Evolutionary conservation across 345 rosid genomes (phyloP), one percentile per base, ranked within the genome.

Genomic region (Boechera retrofracta): DNA sequence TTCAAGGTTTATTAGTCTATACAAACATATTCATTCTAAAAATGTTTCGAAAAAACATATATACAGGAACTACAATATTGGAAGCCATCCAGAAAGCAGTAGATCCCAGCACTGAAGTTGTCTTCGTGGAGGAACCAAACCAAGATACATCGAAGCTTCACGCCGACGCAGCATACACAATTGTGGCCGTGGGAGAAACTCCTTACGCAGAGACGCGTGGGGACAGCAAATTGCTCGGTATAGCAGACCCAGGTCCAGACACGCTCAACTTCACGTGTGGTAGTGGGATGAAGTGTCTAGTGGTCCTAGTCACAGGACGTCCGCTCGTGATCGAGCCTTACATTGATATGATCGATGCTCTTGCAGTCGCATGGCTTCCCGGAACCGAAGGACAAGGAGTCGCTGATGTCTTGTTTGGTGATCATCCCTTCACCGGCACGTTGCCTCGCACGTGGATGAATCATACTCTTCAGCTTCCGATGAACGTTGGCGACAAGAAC

Each of bases 321-420:
- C 95, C 97, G 1, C 81, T 89, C 5, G 82, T 85, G 5, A 81
- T 91, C 33, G 85, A 88, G 44, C 90, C 91, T 8, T 84, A 87
- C 59, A 47, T 86, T 3, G 48, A 66, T 35, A 1, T 7, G 10
- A 79, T 85, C 7, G 88, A 82, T 36, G 93, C 89, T 60, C 75
- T 88, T 11, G 88, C 86, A 5, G 91, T 91, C 2, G 97, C 95
- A 12, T 88, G 93, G 97, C 86, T 89, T 10, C 95, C 90, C 0
- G 95, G 90, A 64, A 85, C 82, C 9, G 97, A 89, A 84, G 93
- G 93, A 18, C 83, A 85, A 65, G 97, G 93, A 2, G 83, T 89
- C 28, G 77, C 93, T 4, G 97, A 87, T 80, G 88, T 86, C 53
- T 73, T 88, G 72, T 91, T 89, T 71, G 95, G 94, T 21, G 89